Percentiles rank a stretch among this genome's conserved stretches.
Evolutionary conservation across 805 yeast species (phyloP).

Genomic region (Pichia thaimueangensis): DNA sequence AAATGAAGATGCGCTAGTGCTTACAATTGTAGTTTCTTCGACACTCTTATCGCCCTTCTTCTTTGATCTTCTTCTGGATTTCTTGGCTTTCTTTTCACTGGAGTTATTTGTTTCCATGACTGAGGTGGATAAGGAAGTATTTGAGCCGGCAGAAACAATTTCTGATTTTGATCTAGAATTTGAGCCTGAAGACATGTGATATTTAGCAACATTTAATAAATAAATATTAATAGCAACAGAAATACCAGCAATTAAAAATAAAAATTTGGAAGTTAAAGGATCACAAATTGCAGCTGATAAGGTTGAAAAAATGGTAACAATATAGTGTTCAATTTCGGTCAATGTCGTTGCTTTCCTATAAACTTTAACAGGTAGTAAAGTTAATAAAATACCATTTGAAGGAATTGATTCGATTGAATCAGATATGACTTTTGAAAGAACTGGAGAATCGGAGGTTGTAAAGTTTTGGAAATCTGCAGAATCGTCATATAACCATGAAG

Average conservation of each 20-base stretch:
- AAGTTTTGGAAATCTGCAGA: conserved; percentile 28
- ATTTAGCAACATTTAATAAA: conserved; percentile 77
- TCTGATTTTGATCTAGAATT: not conserved
- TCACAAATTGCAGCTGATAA: conserved; percentile 71
- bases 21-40: not conserved
- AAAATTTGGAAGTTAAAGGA: conserved; percentile 68
- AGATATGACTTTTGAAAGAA: conserved; percentile 35
- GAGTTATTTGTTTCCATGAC: not conserved
- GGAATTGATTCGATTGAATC: conserved; percentile 38
- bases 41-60: conserved; percentile 1
- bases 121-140: not conserved
- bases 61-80: conserved; percentile 4
- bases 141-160: not conserved
- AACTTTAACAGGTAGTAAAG: conserved; percentile 49
- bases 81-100: conserved; percentile 9
- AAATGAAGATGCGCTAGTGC: not conserved
- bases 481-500: conserved; percentile 60
- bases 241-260: conserved; percentile 64
- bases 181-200: conserved; percentile 38
- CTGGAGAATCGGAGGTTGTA: conserved; percentile 18
- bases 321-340: conserved; percentile 55
- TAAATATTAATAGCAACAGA: conserved; percentile 80
- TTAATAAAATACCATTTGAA: conserved; percentile 40
- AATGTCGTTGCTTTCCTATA: conserved; percentile 52
- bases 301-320: conserved; percentile 44